These are phyloP conservation scores for Pyrus hybrid DNA, from an alignment of 331 rosid genomes.

Conservation along the genomic window DNA sequence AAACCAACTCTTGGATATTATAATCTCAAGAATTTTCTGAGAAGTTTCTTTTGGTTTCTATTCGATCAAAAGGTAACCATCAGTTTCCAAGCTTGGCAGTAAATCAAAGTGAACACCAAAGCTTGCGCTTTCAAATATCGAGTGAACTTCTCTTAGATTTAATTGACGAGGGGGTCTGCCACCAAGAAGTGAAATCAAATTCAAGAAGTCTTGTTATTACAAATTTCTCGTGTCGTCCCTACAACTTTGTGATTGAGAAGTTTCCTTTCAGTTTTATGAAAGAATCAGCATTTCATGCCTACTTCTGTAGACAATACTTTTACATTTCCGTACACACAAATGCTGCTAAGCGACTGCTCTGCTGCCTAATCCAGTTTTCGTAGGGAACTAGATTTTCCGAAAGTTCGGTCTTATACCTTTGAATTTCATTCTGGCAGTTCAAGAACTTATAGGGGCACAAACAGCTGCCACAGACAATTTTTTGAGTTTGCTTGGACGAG, in stretches of 20 bases:
- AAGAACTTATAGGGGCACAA: constrained; percentile 22
- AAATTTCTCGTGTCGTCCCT: too few species aligned
- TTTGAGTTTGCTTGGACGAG: constrained; percentile 47
- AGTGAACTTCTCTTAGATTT: too few species aligned
- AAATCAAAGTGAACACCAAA: too few species aligned
- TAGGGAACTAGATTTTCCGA: neutral
- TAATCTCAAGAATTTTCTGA: neutral
- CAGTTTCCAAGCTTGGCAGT: too few species aligned
- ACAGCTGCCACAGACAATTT: constrained; percentile 52
- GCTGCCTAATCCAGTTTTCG: neutral
- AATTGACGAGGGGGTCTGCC: too few species aligned
- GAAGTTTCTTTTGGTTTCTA: neutral
- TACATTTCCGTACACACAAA: neutral
- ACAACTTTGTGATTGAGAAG: too few species aligned
- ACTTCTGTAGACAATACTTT: neutral
- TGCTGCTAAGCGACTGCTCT: neutral
- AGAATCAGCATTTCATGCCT: neutral
- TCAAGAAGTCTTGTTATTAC: too few species aligned
- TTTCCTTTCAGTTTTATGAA: too few species aligned
- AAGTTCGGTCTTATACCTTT: neutral
- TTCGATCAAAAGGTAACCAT: too few species aligned
- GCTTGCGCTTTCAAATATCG: too few species aligned
- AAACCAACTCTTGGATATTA: neutral
- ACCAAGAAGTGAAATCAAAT: too few species aligned
- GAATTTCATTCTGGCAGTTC: neutral